A percentile compares a stretch with the other conserved stretches of the same genome.
Conservation (phyloP, 2,329 filamentous ascomycete genomes). For the Phyllosticta citrichinensis region DNA sequence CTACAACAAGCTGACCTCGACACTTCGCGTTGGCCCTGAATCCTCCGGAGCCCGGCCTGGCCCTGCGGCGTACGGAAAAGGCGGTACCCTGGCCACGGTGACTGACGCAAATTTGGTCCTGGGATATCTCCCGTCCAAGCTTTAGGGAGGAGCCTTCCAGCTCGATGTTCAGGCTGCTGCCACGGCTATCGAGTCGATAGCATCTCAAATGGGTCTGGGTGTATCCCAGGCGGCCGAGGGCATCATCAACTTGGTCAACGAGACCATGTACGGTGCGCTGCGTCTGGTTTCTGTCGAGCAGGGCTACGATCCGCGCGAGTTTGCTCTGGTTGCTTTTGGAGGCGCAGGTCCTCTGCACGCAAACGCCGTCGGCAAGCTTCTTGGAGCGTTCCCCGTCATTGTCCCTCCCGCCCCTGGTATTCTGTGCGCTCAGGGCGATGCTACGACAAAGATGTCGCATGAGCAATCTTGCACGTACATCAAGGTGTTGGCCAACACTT, state of each 20-base stretch:
- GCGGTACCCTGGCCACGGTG: constrained; percentile 37
- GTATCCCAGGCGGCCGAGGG: constrained; percentile 36
- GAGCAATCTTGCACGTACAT: constrained; percentile 39
- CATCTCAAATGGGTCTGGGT: constrained; percentile 37
- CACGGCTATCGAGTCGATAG: constrained; percentile 33
- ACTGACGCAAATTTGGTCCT: constrained; percentile 41
- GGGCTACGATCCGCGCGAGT: constrained; percentile 41
- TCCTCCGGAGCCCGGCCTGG: constrained; percentile 40
- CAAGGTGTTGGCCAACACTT: constrained; percentile 28
- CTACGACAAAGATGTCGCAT: constrained; percentile 40
- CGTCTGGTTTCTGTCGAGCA: constrained; percentile 43
- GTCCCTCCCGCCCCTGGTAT: constrained; percentile 41
- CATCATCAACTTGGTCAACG: constrained; percentile 41
- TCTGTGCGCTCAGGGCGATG: constrained; percentile 41
- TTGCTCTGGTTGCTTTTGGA: constrained; percentile 42
- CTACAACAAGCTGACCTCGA: constrained; percentile 38
- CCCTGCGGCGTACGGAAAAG: constrained; percentile 41
- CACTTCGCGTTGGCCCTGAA: constrained; percentile 41
- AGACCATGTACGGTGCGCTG: constrained; percentile 43
- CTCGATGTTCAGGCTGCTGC: constrained; percentile 36
- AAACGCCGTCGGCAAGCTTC: constrained; percentile 40
- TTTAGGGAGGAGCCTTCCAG: constrained; percentile 38
- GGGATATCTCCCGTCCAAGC: constrained; percentile 37
- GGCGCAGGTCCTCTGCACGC: constrained; percentile 43
- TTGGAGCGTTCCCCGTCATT: constrained; percentile 44